These are phyloP conservation scores for Gnomoniopsis smithogilvyi DNA, from an alignment of 2,329 filamentous ascomycete genomes.

Conservation along the genomic window DNA sequence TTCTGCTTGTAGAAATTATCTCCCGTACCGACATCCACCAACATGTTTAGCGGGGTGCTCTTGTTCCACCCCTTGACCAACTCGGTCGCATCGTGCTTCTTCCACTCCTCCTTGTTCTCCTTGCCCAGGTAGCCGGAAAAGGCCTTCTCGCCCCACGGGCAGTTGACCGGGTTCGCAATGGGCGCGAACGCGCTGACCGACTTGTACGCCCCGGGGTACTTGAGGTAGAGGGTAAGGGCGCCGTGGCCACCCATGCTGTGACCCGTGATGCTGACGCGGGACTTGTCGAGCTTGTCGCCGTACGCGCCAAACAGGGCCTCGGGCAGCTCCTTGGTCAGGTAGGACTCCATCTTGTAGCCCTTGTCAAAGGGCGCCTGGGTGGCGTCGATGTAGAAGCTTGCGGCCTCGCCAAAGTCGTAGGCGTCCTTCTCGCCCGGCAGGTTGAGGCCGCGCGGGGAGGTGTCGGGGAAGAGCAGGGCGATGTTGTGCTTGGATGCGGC, in stretches of 20 bases:
- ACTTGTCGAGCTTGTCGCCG: constrained; percentile 62
- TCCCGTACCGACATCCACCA: constrained; percentile 90
- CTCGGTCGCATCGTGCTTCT: constrained; percentile 88
- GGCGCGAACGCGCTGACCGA: constrained; percentile 88
- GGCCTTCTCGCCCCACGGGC: constrained; percentile 94
- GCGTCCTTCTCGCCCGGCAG: constrained; percentile 81
- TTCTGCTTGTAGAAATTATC: constrained; percentile 97
- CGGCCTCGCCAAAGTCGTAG: constrained; percentile 89
- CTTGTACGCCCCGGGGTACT: constrained; percentile 86
- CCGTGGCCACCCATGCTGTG: constrained; percentile 98
- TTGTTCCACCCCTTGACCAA: constrained; percentile 72
- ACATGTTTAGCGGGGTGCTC: constrained; percentile 62
- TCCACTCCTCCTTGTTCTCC: constrained; percentile 69
- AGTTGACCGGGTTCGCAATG: constrained; percentile 79
- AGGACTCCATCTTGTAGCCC: constrained; percentile 93
- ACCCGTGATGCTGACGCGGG: constrained; percentile 78
- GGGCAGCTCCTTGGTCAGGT: constrained; percentile 88
- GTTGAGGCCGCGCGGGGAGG: constrained; percentile 79
- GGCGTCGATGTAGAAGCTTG: constrained; percentile 93
- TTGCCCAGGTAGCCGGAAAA: constrained; percentile 87
- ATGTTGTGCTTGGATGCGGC: constrained; percentile 76
- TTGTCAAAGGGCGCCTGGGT: constrained; percentile 68
- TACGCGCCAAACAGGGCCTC: constrained; percentile 69
- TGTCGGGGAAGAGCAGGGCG: constrained; percentile 94
- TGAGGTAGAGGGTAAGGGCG: constrained; percentile 86